phyloP scores from a whole-genome alignment of 2,329 filamentous ascomycete species.

The Ciborinia camelliae region DNA sequence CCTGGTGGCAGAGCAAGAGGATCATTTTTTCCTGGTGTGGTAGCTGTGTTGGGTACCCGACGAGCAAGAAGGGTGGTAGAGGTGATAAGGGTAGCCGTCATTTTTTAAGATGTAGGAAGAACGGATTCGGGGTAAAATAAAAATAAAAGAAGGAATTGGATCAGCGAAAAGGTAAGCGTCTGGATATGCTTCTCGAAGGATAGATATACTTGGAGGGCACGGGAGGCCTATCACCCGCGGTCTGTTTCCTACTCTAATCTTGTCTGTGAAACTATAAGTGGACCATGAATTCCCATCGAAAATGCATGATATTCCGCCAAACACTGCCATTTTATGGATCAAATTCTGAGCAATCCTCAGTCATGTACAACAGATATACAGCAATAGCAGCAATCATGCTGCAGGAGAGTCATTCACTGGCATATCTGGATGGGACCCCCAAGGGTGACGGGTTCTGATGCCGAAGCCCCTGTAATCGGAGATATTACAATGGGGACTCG shows the following conservation, averaged over 20 bases:
- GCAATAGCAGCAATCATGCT: not conserved
- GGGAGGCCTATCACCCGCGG: not conserved
- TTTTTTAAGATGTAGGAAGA: not conserved
- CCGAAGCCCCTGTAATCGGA: not conserved
- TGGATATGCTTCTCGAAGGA: not conserved
- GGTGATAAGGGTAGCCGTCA: not conserved
- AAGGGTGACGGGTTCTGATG: not conserved
- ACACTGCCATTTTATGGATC: not conserved
- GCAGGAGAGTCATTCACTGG: no score
- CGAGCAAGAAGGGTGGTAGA: not conserved
- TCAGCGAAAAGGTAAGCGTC: not conserved
- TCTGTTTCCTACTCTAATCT: not conserved
- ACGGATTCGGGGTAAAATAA: not conserved
- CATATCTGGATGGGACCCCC: not conserved
- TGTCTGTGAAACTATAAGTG: not conserved
- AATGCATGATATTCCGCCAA: not conserved
- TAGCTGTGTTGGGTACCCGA: not conserved
- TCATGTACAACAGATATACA: not conserved
- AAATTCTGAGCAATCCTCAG: not conserved
- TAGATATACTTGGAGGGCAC: not conserved
- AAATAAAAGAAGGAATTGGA: not conserved
- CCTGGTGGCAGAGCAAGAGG: constrained; percentile 23
- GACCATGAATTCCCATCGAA: not conserved
- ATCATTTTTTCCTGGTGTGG: constrained; percentile 1
- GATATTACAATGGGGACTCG: not conserved